These are phyloP conservation scores for Fusarium incarnatum DNA, from an alignment of 2,329 filamentous ascomycete species.

Conservation along the genomic window DNA sequence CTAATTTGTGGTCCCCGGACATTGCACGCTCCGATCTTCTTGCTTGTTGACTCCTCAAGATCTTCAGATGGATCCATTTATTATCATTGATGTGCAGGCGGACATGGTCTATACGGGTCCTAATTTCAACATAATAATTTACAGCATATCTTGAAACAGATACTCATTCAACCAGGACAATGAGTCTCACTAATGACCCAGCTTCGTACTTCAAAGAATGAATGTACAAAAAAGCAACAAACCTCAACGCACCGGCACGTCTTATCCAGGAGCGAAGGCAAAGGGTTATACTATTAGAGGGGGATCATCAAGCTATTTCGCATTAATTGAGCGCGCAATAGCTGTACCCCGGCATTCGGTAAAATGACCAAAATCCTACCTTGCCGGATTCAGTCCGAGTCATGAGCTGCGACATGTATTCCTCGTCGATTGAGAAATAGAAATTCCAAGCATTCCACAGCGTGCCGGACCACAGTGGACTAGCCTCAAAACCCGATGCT, in stretches of 20 bases:
- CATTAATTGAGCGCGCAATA: not conserved
- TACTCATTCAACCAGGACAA: slow-evolving; percentile 24
- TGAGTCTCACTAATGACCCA: slow-evolving; percentile 21
- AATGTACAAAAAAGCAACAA: not conserved
- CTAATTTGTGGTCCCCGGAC: not conserved
- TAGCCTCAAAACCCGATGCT: slow-evolving; percentile 17
- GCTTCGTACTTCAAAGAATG: not conserved
- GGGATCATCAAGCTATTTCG: not conserved
- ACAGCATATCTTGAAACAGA: slow-evolving; percentile 15
- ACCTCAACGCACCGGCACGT: not conserved
- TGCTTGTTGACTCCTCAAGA: slow-evolving; percentile 6
- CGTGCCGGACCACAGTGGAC: slow-evolving; percentile 29
- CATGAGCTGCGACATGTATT: slow-evolving; percentile 28
- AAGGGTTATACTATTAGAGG: not conserved
- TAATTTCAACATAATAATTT: slow-evolving; percentile 2
- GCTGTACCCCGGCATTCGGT: not conserved
- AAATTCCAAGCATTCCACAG: slow-evolving; percentile 44
- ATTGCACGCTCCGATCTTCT: slow-evolving; percentile 4
- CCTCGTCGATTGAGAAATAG: slow-evolving; percentile 20
- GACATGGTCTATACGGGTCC: not conserved
- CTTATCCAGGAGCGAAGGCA: not conserved
- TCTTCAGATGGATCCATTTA: not conserved
- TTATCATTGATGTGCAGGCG: not conserved
- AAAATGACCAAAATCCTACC: slow-evolving; percentile 21
- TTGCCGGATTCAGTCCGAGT: slow-evolving; percentile 29